Conservation (phyloP, 208 protist species). For the Crithidia brevicula region DNA sequence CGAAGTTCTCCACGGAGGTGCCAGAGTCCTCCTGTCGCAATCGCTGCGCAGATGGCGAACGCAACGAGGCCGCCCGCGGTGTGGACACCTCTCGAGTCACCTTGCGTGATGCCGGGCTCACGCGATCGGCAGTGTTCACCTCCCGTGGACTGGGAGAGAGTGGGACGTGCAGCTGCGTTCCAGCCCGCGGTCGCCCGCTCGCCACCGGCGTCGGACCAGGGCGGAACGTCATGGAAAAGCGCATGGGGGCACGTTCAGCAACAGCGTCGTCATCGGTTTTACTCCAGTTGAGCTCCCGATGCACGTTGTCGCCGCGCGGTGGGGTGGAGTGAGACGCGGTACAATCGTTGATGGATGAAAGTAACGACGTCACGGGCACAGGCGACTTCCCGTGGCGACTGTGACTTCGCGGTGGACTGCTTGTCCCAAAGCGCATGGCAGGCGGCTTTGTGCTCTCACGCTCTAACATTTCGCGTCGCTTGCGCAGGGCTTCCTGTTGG, state of each 20-base stretch:
- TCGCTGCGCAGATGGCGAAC: slow-evolving; percentile 19
- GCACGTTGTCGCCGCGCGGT: slow-evolving; percentile 12
- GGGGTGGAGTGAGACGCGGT: background rate
- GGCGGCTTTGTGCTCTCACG: slow-evolving; percentile 46
- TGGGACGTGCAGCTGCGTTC: background rate
- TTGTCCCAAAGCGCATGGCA: slow-evolving; percentile 68
- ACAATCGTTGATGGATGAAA: background rate
- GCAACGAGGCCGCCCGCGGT: slow-evolving; percentile 22
- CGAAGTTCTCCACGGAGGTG: background rate
- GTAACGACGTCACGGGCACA: slow-evolving; percentile 5
- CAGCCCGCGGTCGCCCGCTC: background rate
- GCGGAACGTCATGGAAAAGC: slow-evolving; percentile 41
- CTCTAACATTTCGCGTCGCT: slow-evolving; percentile 56
- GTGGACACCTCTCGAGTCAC: slow-evolving; percentile 3
- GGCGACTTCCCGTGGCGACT: slow-evolving; percentile 15
- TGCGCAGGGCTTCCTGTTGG: slow-evolving; percentile 65
- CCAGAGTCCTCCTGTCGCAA: background rate
- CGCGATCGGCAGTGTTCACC: slow-evolving; percentile 36
- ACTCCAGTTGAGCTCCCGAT: slow-evolving; percentile 36
- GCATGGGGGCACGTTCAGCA: slow-evolving; percentile 35
- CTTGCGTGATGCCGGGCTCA: slow-evolving; percentile 8
- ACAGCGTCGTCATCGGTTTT: slow-evolving; percentile 14
- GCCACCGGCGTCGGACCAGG: slow-evolving; percentile 15
- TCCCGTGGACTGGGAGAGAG: slow-evolving; percentile 29
- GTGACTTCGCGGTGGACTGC: slow-evolving; percentile 24